phyloP scores from a whole-genome alignment of 1,139 yeast genomes.

The Taphrina populina region DNA sequence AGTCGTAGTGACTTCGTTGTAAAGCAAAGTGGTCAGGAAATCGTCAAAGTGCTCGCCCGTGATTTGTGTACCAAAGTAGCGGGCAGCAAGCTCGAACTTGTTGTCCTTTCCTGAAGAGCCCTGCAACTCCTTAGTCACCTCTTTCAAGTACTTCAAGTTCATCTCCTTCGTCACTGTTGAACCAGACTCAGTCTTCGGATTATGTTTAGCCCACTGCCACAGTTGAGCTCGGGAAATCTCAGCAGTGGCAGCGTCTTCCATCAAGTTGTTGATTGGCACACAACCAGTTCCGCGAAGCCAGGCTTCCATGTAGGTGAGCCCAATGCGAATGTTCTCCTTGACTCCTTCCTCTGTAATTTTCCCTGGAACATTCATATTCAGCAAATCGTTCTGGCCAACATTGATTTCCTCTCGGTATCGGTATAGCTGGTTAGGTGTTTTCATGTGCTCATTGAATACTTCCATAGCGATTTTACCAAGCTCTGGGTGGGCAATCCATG shows the following conservation, averaged over 20 bases:
- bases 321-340: constrained; percentile 67
- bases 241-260: constrained; percentile 89
- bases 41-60: constrained; percentile 65
- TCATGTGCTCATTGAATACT: constrained; percentile 78
- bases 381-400: constrained; percentile 65
- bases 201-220: constrained; percentile 82
- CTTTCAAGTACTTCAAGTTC: constrained; percentile 57
- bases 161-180: constrained; percentile 62
- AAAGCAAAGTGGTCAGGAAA: constrained; percentile 55
- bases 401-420: constrained; percentile 52
- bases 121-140: constrained; percentile 61
- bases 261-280: constrained; percentile 76
- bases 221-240: constrained; percentile 80
- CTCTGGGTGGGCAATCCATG: constrained; percentile 83
- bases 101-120: constrained; percentile 55
- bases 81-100: constrained; percentile 57
- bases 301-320: constrained; percentile 75
- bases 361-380: constrained; percentile 69
- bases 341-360: constrained; percentile 70
- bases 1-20: constrained; percentile 34
- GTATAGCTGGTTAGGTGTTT: constrained; percentile 77
- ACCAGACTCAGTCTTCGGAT: constrained; percentile 59
- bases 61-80: constrained; percentile 64
- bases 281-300: constrained; percentile 80
- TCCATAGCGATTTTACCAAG: constrained; percentile 72